Base-by-base conservation (phyloP, 2,329 filamentous ascomycete species). In the Colletotrichum phormii region DNA sequence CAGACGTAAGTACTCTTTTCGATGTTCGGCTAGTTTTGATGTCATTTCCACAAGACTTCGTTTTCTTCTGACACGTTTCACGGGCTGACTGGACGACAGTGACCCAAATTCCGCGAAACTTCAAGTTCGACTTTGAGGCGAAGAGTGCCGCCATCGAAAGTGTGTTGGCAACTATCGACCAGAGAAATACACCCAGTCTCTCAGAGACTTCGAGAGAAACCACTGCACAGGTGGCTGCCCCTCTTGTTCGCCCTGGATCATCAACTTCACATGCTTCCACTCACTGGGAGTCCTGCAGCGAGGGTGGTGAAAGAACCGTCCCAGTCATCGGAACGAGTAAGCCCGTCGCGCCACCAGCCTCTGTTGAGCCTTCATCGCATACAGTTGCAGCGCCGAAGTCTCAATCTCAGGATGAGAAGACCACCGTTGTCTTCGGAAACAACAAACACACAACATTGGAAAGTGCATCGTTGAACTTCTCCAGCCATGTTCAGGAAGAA, bases 271-370 rank as follows among this genome's bases (percentile, higher is more conserved):
- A 64, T 57, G 24, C 1, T 6, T 64, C 33, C 3, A 31, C 8
- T 24, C 13, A 66, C 3, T 67, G 64, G 33, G 55, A 71, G 31
- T 66, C 67, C 5, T 70, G 62, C 42, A 55, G 64, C 3, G 53
- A 59, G 54, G 62, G 62, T 9, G 12, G 18, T 49, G 42, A 22
- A 1, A 22, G 18, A n/a, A 1, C 4, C 2, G 18, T 49, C 42
- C 42, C 42, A 3, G 18, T 4, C 42, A 49, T 1, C 3, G 18
- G 18, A 8, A 22, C 9, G 18, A 49, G 18, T 6, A 11, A 22
- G 9, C n/a, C 8, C 18, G 22, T 11, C 4, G 8, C 8, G 18
- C 4, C 3, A 8, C n/a, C 8, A n/a, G 8, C 18, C 18, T 49
- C 42, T 11, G 1, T n/a, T 8, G 18, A 49, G 18, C 18, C 3